Evolutionary conservation across 2,329 filamentous ascomycete species (phyloP), one percentile per base, ranked within the genome.

Genomic region (Aspergillus latus): DNA sequence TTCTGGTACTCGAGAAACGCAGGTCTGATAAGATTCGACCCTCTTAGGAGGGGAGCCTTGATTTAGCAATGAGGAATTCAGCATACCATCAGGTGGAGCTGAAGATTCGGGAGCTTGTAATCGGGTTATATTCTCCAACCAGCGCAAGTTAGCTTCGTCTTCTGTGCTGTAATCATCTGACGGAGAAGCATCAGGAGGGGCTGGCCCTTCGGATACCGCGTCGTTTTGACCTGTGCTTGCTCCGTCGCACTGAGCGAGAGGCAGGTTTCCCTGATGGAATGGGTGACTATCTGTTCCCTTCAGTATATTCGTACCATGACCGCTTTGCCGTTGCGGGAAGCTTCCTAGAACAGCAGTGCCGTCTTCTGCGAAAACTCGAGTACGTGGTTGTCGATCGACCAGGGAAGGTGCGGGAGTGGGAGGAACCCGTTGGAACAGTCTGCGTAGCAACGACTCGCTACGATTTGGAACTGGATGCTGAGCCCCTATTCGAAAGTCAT

Each of bases 341-440:
- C 72, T 67, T 21, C 74, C 76, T 50, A 73, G 67, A 28, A 78
- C 67, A 26, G 66, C 59, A 9, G 75, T 77, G 11, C 74, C 74
- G 64, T 77, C 75, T 26, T 72, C 67, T 13, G 75, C 74, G 54
- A 70, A 69, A 36, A 69, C 68, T 54, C 75, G 64, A 16, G 66
- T 60, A 32, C 63, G 65, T 26, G 59, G 42, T 6, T 64, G 65
- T 8, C 62, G 60, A 5, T 53, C 46, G n/a, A 39, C 36, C 11
- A 46, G 39, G n/a, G 40, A 52, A 9, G 62, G 49, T 9, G 56
- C 43, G 46, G 52, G 32, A 43, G 16, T 34, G 10, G 61, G 52
- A 9, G 66, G 59, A 26, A 62, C 30, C 6, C 68, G 59, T n/a
- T 67, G 63, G 39, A 74, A 66, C 32, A 76, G 61, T 39, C 69